These are phyloP conservation scores for Mrakiaceae sp. DNA, from an alignment of 1,284 basidiomycete genomes.

Conservation along the genomic window DNA sequence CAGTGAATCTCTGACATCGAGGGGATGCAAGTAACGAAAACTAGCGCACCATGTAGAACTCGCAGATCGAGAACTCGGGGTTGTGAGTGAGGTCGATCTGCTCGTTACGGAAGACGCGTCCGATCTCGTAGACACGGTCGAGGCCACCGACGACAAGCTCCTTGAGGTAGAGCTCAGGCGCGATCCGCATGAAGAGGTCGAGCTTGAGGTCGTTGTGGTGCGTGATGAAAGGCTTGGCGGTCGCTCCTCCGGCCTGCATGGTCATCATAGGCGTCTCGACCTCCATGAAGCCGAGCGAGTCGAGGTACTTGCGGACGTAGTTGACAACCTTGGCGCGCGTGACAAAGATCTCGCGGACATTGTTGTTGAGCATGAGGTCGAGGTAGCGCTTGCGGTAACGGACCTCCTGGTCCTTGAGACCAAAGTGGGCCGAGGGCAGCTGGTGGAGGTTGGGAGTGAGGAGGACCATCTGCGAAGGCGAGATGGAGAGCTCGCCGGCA, in stretches of 20 bases:
- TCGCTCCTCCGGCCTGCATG: slow-evolving; percentile 92
- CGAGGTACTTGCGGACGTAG: slow-evolving; percentile 84
- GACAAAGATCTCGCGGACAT: slow-evolving; percentile 83
- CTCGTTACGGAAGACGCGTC: slow-evolving; percentile 96
- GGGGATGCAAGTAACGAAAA: too few species aligned
- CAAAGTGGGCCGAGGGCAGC: slow-evolving; percentile 79
- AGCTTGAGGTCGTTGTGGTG: slow-evolving; percentile 98
- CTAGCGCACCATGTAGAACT: slow-evolving; percentile 77
- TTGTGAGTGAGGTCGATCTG: slow-evolving; percentile 98
- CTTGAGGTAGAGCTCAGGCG: slow-evolving; percentile 97
- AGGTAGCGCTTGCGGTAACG: slow-evolving; percentile 98
- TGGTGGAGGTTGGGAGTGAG: slow-evolving; percentile 95
- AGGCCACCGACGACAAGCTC: slow-evolving; percentile 93
- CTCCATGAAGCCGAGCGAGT: slow-evolving; percentile 90
- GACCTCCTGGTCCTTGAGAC: slow-evolving; percentile 91
- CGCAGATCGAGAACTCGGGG: slow-evolving; percentile 96
- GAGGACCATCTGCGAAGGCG: slow-evolving; percentile 68
- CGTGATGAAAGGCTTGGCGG: slow-evolving; percentile 96
- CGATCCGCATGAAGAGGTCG: slow-evolving; percentile 95
- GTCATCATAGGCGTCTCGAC: slow-evolving; percentile 99
- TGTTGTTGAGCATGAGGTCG: slow-evolving; percentile 90
- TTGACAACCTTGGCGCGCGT: slow-evolving; percentile 79
- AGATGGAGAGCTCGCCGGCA: slow-evolving; percentile 90
- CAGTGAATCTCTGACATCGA: too few species aligned
- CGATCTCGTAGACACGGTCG: slow-evolving; percentile 97